These are phyloP conservation scores for Pascua guehoae DNA, from an alignment of 1,284 basidiomycete genomes.

Conservation along the genomic window DNA sequence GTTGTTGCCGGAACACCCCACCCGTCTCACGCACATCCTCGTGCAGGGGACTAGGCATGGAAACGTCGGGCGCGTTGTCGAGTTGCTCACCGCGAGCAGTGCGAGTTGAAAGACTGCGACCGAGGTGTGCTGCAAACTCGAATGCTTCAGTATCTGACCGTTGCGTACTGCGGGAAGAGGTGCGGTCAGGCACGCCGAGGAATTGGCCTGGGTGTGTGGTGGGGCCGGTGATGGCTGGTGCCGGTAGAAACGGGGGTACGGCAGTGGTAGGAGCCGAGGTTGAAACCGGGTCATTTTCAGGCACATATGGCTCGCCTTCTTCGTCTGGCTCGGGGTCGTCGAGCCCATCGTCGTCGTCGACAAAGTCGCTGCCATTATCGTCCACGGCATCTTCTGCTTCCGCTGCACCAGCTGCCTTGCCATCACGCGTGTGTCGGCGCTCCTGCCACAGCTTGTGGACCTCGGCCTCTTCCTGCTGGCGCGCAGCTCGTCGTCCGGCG, in stretches of 20 bases:
- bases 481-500: slow-evolving; percentile 37
- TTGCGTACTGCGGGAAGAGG: slow-evolving; percentile 34
- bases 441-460: slow-evolving; percentile 41
- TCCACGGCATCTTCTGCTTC: neutral
- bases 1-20: no score
- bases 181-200: slow-evolving; percentile 22
- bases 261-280: neutral
- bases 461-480: slow-evolving; percentile 39
- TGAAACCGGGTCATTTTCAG: neutral
- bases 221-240: neutral
- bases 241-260: neutral
- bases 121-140: slow-evolving; percentile 43
- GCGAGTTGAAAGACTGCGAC: slow-evolving; percentile 37
- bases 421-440: slow-evolving; percentile 19
- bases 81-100: slow-evolving; percentile 30
- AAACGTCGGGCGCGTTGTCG: slow-evolving; percentile 4
- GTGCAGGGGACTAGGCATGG: slow-evolving; percentile 5
- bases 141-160: slow-evolving; percentile 38
- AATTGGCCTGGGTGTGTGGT: neutral
- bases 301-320: neutral
- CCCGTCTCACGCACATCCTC: slow-evolving; percentile 1
- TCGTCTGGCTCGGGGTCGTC: slow-evolving; percentile 7
- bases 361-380: neutral
- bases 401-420: slow-evolving; percentile 1
- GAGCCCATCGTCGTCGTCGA: neutral